These are phyloP conservation scores for Byssoonygena ceratinophila DNA, from an alignment of 2,329 filamentous ascomycete species.

Conservation along the genomic window DNA sequence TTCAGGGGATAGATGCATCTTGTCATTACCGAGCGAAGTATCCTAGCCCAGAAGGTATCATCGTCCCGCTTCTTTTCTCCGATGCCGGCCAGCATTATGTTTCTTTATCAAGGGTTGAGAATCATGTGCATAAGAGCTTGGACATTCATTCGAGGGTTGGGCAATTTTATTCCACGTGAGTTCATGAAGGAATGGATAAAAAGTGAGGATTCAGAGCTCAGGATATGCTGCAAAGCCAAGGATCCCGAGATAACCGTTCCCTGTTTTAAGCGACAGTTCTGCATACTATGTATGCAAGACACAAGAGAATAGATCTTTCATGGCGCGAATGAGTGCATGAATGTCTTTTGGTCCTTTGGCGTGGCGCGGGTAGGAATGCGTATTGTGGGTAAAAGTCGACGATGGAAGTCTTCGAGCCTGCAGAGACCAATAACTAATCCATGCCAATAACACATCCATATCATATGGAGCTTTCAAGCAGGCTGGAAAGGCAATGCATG, in stretches of 20 bases:
- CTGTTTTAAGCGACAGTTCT: not conserved
- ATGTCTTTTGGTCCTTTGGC: not conserved
- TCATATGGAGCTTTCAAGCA: not conserved
- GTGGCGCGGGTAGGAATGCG: not conserved
- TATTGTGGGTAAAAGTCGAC: not conserved
- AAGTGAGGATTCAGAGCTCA: too few species aligned
- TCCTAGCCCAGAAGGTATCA: not conserved
- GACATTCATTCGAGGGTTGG: not conserved
- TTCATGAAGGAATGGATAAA: too few species aligned
- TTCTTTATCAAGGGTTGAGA: not conserved
- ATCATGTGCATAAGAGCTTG: not conserved
- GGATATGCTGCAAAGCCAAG: not conserved
- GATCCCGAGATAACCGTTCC: not conserved
- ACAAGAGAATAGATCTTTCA: not conserved
- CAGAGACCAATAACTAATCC: not conserved
- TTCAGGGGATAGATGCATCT: not conserved
- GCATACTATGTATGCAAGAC: not conserved
- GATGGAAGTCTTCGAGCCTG: not conserved
- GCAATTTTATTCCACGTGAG: not conserved
- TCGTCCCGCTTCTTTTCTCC: not conserved
- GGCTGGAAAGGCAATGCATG: not conserved
- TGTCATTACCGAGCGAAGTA: not conserved
- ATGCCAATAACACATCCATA: not conserved
- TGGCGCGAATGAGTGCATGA: not conserved
- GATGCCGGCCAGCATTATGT: not conserved